Conservation (phyloP, 2,329 filamentous ascomycete species). For the Aspergillus hiratsukae region DNA sequence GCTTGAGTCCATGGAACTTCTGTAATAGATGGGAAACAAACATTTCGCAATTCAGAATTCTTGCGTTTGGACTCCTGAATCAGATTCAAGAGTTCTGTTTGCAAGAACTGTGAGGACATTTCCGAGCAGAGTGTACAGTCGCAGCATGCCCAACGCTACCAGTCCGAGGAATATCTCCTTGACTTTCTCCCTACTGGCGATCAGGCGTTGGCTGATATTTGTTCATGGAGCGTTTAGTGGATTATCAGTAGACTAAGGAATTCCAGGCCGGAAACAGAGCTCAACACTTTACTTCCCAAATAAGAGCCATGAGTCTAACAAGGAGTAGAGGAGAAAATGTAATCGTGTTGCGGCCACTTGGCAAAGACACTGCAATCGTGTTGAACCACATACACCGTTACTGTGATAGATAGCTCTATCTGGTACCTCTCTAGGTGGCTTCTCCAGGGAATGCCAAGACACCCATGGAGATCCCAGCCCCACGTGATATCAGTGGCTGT, state of each 20-base stretch:
- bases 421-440: conserved; percentile 11
- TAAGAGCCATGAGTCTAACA: background rate
- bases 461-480: conserved; percentile 8
- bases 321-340: background rate
- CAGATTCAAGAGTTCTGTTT: conserved; percentile 81
- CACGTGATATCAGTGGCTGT: conserved; percentile 13
- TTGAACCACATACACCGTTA: background rate
- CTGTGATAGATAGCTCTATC: background rate
- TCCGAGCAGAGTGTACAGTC: conserved; percentile 25
- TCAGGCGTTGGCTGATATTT: conserved; percentile 12
- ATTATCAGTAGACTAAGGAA: background rate
- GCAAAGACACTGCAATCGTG: background rate
- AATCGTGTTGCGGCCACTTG: background rate
- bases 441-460: conserved; percentile 18
- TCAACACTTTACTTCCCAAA: background rate
- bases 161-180: background rate
- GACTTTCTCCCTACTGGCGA: conserved; percentile 3
- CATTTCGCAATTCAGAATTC: conserved; percentile 80
- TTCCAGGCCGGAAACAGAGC: background rate
- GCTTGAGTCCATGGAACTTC: conserved; percentile 14
- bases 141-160: conserved; percentile 27
- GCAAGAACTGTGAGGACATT: conserved; percentile 91
- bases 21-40: conserved; percentile 15
- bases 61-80: conserved; percentile 96
- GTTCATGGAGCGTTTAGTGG: conserved; percentile 10